These are phyloP conservation scores for Galium porrigens DNA, from an alignment of 305 asterid species.

Conservation along the genomic window DNA sequence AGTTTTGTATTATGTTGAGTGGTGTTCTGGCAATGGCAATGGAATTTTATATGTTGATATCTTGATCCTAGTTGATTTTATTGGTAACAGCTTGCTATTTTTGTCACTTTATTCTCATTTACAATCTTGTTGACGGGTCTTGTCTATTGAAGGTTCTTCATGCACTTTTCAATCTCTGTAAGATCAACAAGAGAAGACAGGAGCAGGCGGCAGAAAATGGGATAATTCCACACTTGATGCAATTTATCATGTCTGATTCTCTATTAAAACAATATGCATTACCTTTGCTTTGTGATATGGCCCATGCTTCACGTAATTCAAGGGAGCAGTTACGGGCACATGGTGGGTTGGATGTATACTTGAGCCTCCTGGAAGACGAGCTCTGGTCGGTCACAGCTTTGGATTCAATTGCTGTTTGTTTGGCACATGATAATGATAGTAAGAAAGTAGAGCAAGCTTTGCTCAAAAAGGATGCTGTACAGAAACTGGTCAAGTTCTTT, in stretches of 20 bases:
- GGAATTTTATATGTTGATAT: neutral
- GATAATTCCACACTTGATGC: constrained; percentile 93
- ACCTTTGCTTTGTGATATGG: constrained; percentile 96
- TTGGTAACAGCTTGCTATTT: neutral
- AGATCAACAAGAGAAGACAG: constrained; percentile 96
- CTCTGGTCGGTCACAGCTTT: constrained; percentile 94
- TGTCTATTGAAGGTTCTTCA: constrained; percentile 56
- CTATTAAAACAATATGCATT: constrained; percentile 81
- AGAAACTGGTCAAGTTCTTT: constrained; percentile 83
- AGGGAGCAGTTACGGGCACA: constrained; percentile 98
- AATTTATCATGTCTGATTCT: constrained; percentile 76
- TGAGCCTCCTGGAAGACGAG: constrained; percentile 87
- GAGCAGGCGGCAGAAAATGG: constrained; percentile 99
- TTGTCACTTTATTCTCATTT: neutral
- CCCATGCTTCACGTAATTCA: constrained; percentile 95
- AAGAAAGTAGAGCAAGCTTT: constrained; percentile 90
- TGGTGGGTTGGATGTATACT: constrained; percentile 89
- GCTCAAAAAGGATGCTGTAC: constrained; percentile 78
- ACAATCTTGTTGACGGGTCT: constrained; percentile 23
- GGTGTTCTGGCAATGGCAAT: neutral
- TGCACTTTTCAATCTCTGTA: constrained; percentile 93
- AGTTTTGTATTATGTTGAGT: neutral
- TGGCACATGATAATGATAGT: constrained; percentile 92
- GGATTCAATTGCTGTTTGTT: constrained; percentile 93
- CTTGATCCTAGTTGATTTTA: neutral